Percentiles rank a stretch among this genome's conserved stretches.
These are phyloP conservation scores for Pythium phragmiticola DNA, from an alignment of 352 stramenopile genomes.

Conservation along the genomic window DNA sequence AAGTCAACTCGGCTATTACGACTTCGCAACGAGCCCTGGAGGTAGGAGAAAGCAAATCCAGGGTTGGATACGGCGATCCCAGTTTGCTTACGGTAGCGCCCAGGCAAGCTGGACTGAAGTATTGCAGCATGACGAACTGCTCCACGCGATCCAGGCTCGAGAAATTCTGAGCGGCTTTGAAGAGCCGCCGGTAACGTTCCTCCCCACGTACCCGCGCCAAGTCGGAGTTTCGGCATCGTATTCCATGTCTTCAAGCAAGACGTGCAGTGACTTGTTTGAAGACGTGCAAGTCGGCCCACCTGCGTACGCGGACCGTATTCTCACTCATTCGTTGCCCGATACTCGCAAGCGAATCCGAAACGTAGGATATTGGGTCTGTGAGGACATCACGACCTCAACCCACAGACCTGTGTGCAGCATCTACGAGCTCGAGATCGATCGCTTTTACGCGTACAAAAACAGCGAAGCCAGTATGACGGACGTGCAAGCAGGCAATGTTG, in stretches of 20 bases:
- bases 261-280: slow-evolving; percentile 50
- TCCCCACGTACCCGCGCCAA: slow-evolving; percentile 69
- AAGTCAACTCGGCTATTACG: neutral
- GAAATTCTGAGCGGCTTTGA: slow-evolving; percentile 85
- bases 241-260: slow-evolving; percentile 55
- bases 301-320: slow-evolving; percentile 71
- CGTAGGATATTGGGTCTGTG: slow-evolving; percentile 61
- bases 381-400: slow-evolving; percentile 53
- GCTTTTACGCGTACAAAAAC: slow-evolving; percentile 66
- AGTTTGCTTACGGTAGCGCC: slow-evolving; percentile 53
- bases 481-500: slow-evolving; percentile 40
- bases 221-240: slow-evolving; percentile 57
- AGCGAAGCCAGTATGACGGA: slow-evolving; percentile 45
- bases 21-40: slow-evolving; percentile 7
- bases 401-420: slow-evolving; percentile 73
- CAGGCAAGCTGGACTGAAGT: slow-evolving; percentile 66
- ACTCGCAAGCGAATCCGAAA: slow-evolving; percentile 51
- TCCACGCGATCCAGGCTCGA: slow-evolving; percentile 63
- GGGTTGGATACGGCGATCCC: slow-evolving; percentile 54
- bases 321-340: slow-evolving; percentile 64
- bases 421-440: slow-evolving; percentile 73
- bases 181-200: slow-evolving; percentile 67
- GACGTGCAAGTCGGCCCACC: slow-evolving; percentile 26
- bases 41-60: slow-evolving; percentile 47
- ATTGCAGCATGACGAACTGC: slow-evolving; percentile 65